Evolutionary conservation across 2,329 filamentous ascomycete species (phyloP), one percentile per base, ranked within the genome.

Genomic region (Hypoxylon sp.): DNA sequence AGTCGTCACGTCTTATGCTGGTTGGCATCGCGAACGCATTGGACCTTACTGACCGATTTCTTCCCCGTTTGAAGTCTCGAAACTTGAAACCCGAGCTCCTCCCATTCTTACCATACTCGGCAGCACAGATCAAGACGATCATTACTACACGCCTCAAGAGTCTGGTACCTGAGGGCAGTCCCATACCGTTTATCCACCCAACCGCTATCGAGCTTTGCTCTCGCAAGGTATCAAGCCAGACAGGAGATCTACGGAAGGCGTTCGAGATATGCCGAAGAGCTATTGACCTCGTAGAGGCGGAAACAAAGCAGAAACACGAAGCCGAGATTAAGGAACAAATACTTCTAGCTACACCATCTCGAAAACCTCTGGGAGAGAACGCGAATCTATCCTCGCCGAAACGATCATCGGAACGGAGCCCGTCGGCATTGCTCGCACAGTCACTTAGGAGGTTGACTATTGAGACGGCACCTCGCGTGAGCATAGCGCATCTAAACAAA

Each of bases 21-120:
- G 83, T 99, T 38, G 94, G 94, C 36, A 96, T 99, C 66, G 94
- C 94, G 62, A 99, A 99, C 66, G 94, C 94, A 3, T 79, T 99
- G 44, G 94, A 99, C 68, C 78, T 99, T 48, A 99, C 94, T 0
- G 94, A 97, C 68, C 89, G 94, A 7, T 96, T 97, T 63, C 80
- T 99, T 13, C 94, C 94, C 38, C 88, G 93, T 41, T 82, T 99
- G 56, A 97, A 97, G 75, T 86, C 91, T 13, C 90, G 91, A 64
- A 95, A 95, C 63, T 77, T 99, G 57, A 96, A 92, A 74, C 94
- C 94, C 2, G 85, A 89, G 36, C 81, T 97, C 2, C 82, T 99
- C 1, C 90, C 93, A 0, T 97, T 99, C 69, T 80, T 97, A 58
- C 94, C 94, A 1, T 99, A 99, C 73, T 92, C 87, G 2, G 90